Base-by-base conservation (phyloP, 768 basidiomycete genomes). In the Kwoniella sp. region DNA sequence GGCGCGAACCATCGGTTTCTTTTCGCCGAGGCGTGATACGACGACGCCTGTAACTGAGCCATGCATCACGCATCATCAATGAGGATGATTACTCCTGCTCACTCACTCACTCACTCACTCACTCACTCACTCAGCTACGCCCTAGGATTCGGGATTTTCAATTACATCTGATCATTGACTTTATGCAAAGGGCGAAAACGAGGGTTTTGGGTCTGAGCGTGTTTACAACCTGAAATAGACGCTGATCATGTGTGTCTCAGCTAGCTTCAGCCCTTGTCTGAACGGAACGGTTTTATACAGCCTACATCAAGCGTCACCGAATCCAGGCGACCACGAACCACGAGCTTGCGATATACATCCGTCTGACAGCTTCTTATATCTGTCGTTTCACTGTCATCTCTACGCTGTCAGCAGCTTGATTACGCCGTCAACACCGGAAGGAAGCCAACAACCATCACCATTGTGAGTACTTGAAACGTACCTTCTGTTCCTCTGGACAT, bases 181-280 rank as follows among this genome's bases (percentile, higher is more conserved):
- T 17, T 8, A 3, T 45, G 4, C 41, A 8, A 8, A 45, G 34
- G 34, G 17, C 41, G 41, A 17, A 45, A 45, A 45, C 8, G 41
- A 17, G 41, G 41, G 41, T 45, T 9, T 11, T 45, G 41, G 41
- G 41, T 45, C 41, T 45, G 41, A 45, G 41, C 41, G 41, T 45
- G 41, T 45, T 45, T 20, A 17, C 34, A 34, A 34, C 7, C 34
- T 11, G 8, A 45, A 45, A 11, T 45, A 45, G 41, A 45, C 41
- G 41, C 41, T 45, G 41, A 45, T 45, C 41, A 45, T 7, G 41
- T 45, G 41, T 45, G 41, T 45, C 41, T 45, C 41, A 45, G 41
- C 41, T 20, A 20, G 41, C 15, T 20, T 45, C 5, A 45, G 4
- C 41, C n/a, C n/a, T n/a, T n/a, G n/a, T n/a, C n/a, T n/a, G n/a